Evolutionary conservation across 2,329 filamentous ascomycete species (phyloP).

Genomic region (Acarospora socialis): DNA sequence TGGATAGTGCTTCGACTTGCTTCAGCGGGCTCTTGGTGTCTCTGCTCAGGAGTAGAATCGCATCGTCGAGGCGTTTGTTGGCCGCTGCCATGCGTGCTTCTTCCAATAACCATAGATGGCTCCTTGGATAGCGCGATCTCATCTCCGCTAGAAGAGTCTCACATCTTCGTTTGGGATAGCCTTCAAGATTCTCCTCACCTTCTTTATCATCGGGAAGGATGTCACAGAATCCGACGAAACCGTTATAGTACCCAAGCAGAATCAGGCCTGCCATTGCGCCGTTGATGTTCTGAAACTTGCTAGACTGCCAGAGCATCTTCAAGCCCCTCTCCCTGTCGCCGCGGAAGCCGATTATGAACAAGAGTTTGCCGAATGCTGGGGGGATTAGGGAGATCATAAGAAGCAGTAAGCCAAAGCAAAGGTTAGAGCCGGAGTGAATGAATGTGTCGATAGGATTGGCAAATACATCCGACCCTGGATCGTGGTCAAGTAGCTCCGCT

Average conservation of each 20-base stretch:
- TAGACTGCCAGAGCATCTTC: slow-evolving; percentile 79
- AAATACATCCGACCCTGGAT: slow-evolving; percentile 49
- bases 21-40: slow-evolving; percentile 59
- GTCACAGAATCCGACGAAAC: slow-evolving; percentile 71
- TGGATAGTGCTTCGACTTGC: slow-evolving; percentile 71
- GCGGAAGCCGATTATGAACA: slow-evolving; percentile 80
- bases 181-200: slow-evolving; percentile 47
- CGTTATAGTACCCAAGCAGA: slow-evolving; percentile 77
- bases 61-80: slow-evolving; percentile 49
- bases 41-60: slow-evolving; percentile 49
- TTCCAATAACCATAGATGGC: slow-evolving; percentile 74
- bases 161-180: slow-evolving; percentile 59
- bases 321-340: slow-evolving; percentile 76
- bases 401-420: slow-evolving; percentile 78
- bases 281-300: slow-evolving; percentile 74
- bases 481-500: slow-evolving; percentile 27
- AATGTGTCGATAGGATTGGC: slow-evolving; percentile 70
- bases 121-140: slow-evolving; percentile 64
- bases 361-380: slow-evolving; percentile 71
- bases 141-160: slow-evolving; percentile 55
- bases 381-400: slow-evolving; percentile 87
- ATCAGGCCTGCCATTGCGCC: slow-evolving; percentile 78
- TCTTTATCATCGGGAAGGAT: slow-evolving; percentile 54
- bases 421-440: slow-evolving; percentile 73
- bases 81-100: slow-evolving; percentile 64